Base-by-base conservation (phyloP, 768 basidiomycete genomes). In the Hygrocybe coccinea region DNA sequence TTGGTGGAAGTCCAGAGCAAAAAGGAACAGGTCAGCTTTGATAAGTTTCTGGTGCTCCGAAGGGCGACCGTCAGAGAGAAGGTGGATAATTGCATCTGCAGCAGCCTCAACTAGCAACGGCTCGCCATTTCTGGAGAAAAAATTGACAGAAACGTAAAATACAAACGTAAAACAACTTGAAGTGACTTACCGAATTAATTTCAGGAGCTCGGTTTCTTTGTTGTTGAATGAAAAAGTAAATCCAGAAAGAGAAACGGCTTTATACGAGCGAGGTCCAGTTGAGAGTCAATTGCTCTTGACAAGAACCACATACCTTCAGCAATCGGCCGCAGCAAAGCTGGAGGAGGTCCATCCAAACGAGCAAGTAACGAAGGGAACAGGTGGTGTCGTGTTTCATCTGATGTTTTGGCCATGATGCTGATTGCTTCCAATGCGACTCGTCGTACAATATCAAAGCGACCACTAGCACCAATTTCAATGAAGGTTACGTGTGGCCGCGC, bases 191-290 rank as follows among this genome's bases (percentile, higher is more conserved):
- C 50, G 45, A 33, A 62, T 55, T 11, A 60, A 39, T 34, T 60
- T 41, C 9, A 62, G 25, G 15, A 62, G 56, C 35, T 62, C 59
- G 8, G 29, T 29, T 29, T 29, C 29, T 29, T 29, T 29, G 29
- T 29, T 29, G 8, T 29, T 29, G 29, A 8, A 29, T 29, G 29
- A 3, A 29, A 29, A 29, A 29, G 29, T 29, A n/a, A n/a, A 57
- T 7, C 62, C 62, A 6, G 55, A 59, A 22, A 59, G 47, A 44
- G 62, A 56, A 56, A 62, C 53, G 37, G 60, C 61, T 62, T 25
- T 11, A 50, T 34, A 29, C 4, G 25, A 12, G 47, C 11, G 24
- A 12, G 37, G 41, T 39, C 9, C 25, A 29, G 35, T 19, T 12
- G 15, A 29, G n/a, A 36, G 2, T 36, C 8, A n/a, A 34, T n/a